These are phyloP conservation scores for Neonectria neomacrospora DNA, from an alignment of 2,329 filamentous ascomycete genomes.

Conservation along the genomic window DNA sequence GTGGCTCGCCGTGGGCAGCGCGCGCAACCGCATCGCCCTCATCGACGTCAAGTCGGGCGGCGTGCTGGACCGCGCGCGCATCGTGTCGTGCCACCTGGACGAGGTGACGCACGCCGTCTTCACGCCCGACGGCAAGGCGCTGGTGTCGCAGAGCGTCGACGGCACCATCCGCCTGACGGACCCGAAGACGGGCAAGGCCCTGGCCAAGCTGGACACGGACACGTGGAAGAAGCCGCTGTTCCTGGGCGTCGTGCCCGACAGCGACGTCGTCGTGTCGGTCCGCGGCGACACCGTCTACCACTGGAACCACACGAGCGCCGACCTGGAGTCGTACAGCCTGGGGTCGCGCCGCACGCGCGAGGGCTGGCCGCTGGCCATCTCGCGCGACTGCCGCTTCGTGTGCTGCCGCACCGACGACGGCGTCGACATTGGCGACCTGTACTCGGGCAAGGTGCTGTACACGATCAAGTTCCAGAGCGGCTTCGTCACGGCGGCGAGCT, in stretches of 20 bases:
- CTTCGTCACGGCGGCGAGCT: slow-evolving; percentile 48
- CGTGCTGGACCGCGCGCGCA: slow-evolving; percentile 28
- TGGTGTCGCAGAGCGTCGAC: slow-evolving; percentile 43
- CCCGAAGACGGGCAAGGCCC: slow-evolving; percentile 30
- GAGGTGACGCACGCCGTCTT: slow-evolving; percentile 44
- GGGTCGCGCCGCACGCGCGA: slow-evolving; percentile 45
- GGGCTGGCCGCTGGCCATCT: slow-evolving; percentile 52
- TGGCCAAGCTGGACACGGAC: slow-evolving; percentile 46
- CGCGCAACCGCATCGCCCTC: slow-evolving; percentile 38
- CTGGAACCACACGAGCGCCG: slow-evolving; percentile 47
- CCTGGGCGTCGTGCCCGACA: slow-evolving; percentile 45
- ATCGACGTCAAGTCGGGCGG: slow-evolving; percentile 31
- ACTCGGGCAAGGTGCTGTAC: slow-evolving; percentile 49
- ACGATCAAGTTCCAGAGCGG: slow-evolving; percentile 46
- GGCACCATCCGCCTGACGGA: slow-evolving; percentile 44
- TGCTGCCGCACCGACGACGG: slow-evolving; percentile 51
- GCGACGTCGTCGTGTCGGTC: slow-evolving; percentile 46
- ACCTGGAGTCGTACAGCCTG: slow-evolving; percentile 48
- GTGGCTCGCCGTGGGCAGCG: slow-evolving; percentile 39
- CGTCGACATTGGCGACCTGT: slow-evolving; percentile 49
- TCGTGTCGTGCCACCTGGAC: slow-evolving; percentile 40
- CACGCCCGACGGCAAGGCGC: slow-evolving; percentile 38
- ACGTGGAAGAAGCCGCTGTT: slow-evolving; percentile 44
- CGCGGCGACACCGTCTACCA: slow-evolving; percentile 51
- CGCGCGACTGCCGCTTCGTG: slow-evolving; percentile 50